Evolutionary conservation across 108 stramenopile genomes (phyloP).

Genomic region (Fragilariopsis cylindrus): DNA sequence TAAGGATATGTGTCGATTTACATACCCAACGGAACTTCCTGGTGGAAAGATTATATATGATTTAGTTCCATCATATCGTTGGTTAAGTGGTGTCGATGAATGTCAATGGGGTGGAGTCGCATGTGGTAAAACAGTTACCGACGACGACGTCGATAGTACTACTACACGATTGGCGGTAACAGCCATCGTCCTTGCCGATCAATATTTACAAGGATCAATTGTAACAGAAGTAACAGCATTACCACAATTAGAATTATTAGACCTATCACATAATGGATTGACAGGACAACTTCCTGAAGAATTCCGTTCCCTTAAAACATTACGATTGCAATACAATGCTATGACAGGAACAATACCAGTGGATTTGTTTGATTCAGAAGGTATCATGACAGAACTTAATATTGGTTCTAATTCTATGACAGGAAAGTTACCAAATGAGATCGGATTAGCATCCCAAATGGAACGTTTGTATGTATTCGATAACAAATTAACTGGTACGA

Average conservation of each 20-base stretch:
- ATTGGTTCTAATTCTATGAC: conserved; percentile 24
- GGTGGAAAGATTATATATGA: conserved; percentile 16
- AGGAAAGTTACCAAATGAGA: conserved; percentile 24
- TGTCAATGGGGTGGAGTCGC: conserved; percentile 35
- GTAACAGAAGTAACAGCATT: conserved; percentile 9
- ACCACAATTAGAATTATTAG: conserved; percentile 1
- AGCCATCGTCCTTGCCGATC: conserved; percentile 9
- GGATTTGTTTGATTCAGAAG: neutral
- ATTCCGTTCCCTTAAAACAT: conserved; percentile 3
- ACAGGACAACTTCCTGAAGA: conserved; percentile 20
- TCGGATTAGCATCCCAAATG: conserved; percentile 17
- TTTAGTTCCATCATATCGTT: conserved; percentile 27
- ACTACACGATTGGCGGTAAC: neutral
- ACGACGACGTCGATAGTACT: neutral
- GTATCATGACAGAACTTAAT: conserved; percentile 20
- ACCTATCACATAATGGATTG: conserved; percentile 15
- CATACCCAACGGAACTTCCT: conserved; percentile 23
- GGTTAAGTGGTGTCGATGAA: conserved; percentile 36
- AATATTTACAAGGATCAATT: conserved; percentile 3
- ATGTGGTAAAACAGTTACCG: conserved; percentile 18
- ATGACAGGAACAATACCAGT: conserved; percentile 23
- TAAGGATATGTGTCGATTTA: conserved; percentile 15
- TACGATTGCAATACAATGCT: conserved; percentile 22
- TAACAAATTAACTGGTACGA: conserved; percentile 26
- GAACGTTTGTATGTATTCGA: conserved; percentile 21